A percentile compares a stretch with the other conserved stretches of the same genome.
phyloP scores from a whole-genome alignment of 2,329 filamentous ascomycete species.

The Ambrosiella xylebori region DNA sequence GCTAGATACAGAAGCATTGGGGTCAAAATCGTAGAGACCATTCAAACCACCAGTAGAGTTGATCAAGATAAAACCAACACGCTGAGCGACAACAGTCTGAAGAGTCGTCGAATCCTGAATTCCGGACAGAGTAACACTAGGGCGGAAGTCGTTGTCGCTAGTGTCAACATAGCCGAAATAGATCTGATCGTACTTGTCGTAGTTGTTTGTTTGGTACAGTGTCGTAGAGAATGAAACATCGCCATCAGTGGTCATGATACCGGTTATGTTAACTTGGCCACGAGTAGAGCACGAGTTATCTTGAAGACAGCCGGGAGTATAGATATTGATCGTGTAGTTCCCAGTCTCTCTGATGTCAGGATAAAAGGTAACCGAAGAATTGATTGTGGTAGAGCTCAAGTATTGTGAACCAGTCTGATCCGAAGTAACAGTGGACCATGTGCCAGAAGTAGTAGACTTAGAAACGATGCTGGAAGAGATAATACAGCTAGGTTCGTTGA shows the following conservation, averaged over 20 bases:
- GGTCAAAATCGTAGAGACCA: conserved; percentile 78
- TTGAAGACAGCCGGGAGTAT: conserved; percentile 76
- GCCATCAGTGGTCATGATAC: conserved; percentile 40
- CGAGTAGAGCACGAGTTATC: conserved; percentile 61
- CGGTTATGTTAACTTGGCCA: conserved; percentile 69
- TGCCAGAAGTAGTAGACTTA: conserved; percentile 49
- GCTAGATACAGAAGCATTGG: conserved; percentile 30
- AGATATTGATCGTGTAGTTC: conserved; percentile 80
- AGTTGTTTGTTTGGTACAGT: conserved; percentile 83
- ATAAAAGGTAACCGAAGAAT: conserved; percentile 55
- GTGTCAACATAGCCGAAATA: conserved; percentile 75
- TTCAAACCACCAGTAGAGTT: conserved; percentile 69
- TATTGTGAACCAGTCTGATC: conserved; percentile 49
- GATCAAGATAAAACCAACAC: conserved; percentile 59
- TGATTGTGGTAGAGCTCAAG: conserved; percentile 47
- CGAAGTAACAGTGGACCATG: conserved; percentile 56
- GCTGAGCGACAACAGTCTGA: conserved; percentile 75
- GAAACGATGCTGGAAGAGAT: conserved; percentile 40
- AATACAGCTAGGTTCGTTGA: conserved; percentile 75
- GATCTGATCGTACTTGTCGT: conserved; percentile 89
- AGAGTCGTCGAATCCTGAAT: conserved; percentile 41
- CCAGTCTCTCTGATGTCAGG: conserved; percentile 79
- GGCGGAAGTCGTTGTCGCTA: conserved; percentile 54
- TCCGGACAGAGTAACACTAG: conserved; percentile 62
- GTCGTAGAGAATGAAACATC: conserved; percentile 35